phyloP scores from a whole-genome alignment of 495 filamentous ascomycete species.

The Letharia lupina region DNA sequence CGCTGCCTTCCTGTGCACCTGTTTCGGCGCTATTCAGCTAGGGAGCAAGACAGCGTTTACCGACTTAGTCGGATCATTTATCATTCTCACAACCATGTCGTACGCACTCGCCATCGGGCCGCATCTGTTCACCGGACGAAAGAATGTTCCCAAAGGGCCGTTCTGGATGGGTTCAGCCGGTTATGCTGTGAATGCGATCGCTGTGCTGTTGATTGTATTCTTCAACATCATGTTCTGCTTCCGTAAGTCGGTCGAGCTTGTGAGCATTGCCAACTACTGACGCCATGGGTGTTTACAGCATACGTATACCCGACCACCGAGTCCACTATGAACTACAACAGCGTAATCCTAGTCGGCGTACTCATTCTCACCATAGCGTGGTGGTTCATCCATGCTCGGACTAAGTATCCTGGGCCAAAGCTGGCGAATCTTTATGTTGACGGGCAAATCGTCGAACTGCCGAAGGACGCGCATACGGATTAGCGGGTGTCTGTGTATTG shows the following conservation, averaged over 20 bases:
- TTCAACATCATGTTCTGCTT: constrained; percentile 78
- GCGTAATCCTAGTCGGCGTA: constrained; percentile 52
- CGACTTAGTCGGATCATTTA: constrained; percentile 63
- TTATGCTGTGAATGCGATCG: constrained; percentile 48
- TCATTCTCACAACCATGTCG: constrained; percentile 61
- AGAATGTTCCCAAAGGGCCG: constrained; percentile 54
- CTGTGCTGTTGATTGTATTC: constrained; percentile 55
- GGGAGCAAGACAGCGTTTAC: constrained; percentile 66
- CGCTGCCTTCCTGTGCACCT: constrained; percentile 49
- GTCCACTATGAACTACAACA: constrained; percentile 62
- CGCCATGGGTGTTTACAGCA: constrained; percentile 22
- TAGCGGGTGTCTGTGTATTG: background rate
- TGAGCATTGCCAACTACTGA: background rate
- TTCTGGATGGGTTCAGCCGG: constrained; percentile 63
- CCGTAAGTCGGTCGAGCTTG: constrained; percentile 26
- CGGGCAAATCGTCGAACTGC: constrained; percentile 16
- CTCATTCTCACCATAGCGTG: constrained; percentile 41
- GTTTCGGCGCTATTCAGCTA: constrained; percentile 67
- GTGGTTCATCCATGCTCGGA: constrained; percentile 50
- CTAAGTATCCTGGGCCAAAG: constrained; percentile 53
- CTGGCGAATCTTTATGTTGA: constrained; percentile 40
- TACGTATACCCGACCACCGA: constrained; percentile 48
- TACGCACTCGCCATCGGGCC: constrained; percentile 72
- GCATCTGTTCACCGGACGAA: constrained; percentile 57
- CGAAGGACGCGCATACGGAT: constrained; percentile 13